Base-by-base conservation (phyloP, 805 yeast species). In the Zygosaccharomyces lentus region DNA sequence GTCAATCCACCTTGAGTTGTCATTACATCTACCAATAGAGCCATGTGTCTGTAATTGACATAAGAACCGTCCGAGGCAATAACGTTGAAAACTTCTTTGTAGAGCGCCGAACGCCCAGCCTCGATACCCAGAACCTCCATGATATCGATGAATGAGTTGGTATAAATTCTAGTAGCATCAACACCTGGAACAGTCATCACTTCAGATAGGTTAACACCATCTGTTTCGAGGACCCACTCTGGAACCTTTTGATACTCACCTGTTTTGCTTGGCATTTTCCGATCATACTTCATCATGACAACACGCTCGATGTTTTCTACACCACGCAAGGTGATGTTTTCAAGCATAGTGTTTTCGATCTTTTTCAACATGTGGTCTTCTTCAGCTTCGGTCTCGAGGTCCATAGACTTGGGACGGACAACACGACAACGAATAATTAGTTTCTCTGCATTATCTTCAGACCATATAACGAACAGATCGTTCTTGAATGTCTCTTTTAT, bases 1-100 rank as follows among this genome's bases (percentile, higher is more conserved):
- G 95, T 91, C 68, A 93, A 76, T 64, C 91, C 96, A 62, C 99
- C 99, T 64, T 96, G 84, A 32, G 96, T 87, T 2, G 99, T 93
- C 99, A 93, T 93, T 31, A 90, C 95, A 73, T 93, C 99, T 48
- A 93, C 98, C 59, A 93, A 76, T 59, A 93, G 74, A 4, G 99
- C 97, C 93, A 93, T 84, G 63, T 93, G 99, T 72, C 99, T 84
- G 72, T 93, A 93, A 70, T 93, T 93, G 51, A 93, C 99, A 62
- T 93, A 93, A 31, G 99, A 90, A 86, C 99, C 99, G 77, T 93
- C 99, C 61, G 95, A 93, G 3, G 98, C 96, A 77, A 93, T 89
- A 58, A 93, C 99, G 63, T 93, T 93, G 70, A 87, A 81, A 60
- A 93, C 89, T 73, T 93, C 99, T 66, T 82, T 86, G 76, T 84